These are phyloP conservation scores for Torulaspora franciscae DNA, from an alignment of 805 yeast genomes.

Conservation along the genomic window DNA sequence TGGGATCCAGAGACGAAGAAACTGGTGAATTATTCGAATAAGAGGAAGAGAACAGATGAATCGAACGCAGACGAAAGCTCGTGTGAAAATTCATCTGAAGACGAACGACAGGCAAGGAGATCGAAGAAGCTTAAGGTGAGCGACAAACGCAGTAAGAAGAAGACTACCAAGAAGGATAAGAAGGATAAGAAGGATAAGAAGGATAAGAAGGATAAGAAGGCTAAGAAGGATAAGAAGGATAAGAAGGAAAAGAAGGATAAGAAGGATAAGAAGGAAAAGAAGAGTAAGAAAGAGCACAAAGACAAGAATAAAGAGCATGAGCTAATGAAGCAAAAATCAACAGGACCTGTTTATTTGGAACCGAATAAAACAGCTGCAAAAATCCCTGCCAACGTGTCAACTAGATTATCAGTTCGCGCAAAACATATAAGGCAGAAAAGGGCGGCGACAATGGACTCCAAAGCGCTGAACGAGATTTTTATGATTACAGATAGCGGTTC, in stretches of 20 bases:
- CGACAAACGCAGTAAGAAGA: constrained; percentile 18
- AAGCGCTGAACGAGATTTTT: constrained; percentile 86
- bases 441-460: constrained; percentile 84
- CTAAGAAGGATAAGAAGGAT: constrained; percentile 26
- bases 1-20: constrained; percentile 61
- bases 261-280: constrained; percentile 26
- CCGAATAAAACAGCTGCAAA: constrained; percentile 22
- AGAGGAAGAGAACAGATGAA: constrained; percentile 26
- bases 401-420: constrained; percentile 72
- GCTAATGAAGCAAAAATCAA: constrained; percentile 28
- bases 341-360: constrained; percentile 29
- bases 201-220: constrained; percentile 27
- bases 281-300: constrained; percentile 32
- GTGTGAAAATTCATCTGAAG: constrained; percentile 25
- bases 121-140: constrained; percentile 29
- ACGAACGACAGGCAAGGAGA: constrained; percentile 19
- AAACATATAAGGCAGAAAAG: constrained; percentile 86
- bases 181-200: constrained; percentile 16
- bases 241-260: constrained; percentile 26
- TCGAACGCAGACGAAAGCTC: not conserved
- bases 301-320: constrained; percentile 31
- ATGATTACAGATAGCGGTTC: constrained; percentile 56
- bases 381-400: constrained; percentile 37
- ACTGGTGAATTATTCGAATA: constrained; percentile 29
- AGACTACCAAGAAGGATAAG: constrained; percentile 28